A percentile compares a stretch with the other conserved stretches of the same genome.
Evolutionary conservation across 495 filamentous ascomycete genomes (phyloP).

Genomic region (Xylaria acuta): DNA sequence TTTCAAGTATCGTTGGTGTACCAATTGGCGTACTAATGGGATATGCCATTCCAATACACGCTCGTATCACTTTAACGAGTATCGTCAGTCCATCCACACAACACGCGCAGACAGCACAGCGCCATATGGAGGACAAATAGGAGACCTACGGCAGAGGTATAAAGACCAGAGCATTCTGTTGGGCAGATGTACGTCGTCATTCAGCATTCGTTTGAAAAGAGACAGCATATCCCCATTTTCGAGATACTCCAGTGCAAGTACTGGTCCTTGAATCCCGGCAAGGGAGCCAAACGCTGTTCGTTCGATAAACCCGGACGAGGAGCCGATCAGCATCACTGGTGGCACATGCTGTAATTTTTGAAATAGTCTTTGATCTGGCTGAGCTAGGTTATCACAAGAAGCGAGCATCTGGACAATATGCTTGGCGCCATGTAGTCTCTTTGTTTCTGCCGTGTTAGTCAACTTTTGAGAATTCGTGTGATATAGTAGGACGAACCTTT

Average conservation of each 20-base stretch:
- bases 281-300: slow-evolving; percentile 1
- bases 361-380: not conserved
- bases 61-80: slow-evolving; percentile 13
- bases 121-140: not conserved
- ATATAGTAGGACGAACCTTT: slow-evolving; percentile 9
- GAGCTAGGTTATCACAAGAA: not conserved
- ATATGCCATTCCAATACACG: slow-evolving; percentile 23
- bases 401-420: slow-evolving; percentile 15
- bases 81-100: not conserved
- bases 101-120: not conserved
- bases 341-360: not conserved
- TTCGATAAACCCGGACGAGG: not conserved
- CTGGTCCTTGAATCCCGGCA: not conserved
- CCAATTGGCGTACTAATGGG: slow-evolving; percentile 10
- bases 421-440: slow-evolving; percentile 11
- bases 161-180: slow-evolving; percentile 19
- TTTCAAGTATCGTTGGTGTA: not conserved
- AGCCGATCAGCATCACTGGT: not conserved
- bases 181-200: slow-evolving; percentile 8
- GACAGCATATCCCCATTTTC: not conserved
- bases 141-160: slow-evolving; percentile 11
- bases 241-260: slow-evolving; percentile 16
- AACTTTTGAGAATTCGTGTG: not conserved
- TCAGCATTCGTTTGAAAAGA: slow-evolving; percentile 1
- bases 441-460: not conserved